Evolutionary conservation across 2,329 filamentous ascomycete species (phyloP), one percentile per base, ranked within the genome.

Genomic region (Penicillium verrucosum): DNA sequence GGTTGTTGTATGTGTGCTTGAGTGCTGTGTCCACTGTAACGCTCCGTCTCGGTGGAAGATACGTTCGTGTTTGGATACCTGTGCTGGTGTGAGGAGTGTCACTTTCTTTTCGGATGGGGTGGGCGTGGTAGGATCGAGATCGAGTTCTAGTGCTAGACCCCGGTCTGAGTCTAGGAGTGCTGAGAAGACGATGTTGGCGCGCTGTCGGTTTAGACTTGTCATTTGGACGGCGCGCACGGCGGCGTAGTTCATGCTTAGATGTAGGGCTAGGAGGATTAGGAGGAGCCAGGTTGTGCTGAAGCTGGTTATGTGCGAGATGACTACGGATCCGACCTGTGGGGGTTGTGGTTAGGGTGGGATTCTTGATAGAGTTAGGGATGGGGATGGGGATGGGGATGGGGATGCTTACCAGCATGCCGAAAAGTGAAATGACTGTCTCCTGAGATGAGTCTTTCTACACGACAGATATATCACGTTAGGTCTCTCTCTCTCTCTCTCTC

Each of bases 401-500:
- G 27, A 23, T 41, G 69, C 78, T 70, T 73, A 83, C 82, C 50
- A 96, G 81, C 84, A 97, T 92, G 2, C 94, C 94, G 34, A 96
- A 60, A 27, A 97, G 80, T 2, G 90, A 93, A 55, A 99, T 90
- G 21, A 96, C 86, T 0, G 93, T 97, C 75, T 97, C 94, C 76
- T 97, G 94, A 63, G 90, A 95, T 12, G 92, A 92, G 71, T 97
- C 93, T 82, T 96, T 87, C 78, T 83, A 66, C 45, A 32, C 16
- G 54, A 25, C 14, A 5, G 25, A 38, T 16, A 27, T 40, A 60
- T 21, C 1, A 23, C 5, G 18, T 63, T 29, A 64, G 44, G 51
- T 40, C 16, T 34, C 5, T 30, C 11, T 30, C 29, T 30, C 29
- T 30, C 18, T 18, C 18, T 18, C 18, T 18, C 18, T 21, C 21